phyloP scores from a whole-genome alignment of 2,329 filamentous ascomycete genomes.

The Pseudogymnoascus sp. region DNA sequence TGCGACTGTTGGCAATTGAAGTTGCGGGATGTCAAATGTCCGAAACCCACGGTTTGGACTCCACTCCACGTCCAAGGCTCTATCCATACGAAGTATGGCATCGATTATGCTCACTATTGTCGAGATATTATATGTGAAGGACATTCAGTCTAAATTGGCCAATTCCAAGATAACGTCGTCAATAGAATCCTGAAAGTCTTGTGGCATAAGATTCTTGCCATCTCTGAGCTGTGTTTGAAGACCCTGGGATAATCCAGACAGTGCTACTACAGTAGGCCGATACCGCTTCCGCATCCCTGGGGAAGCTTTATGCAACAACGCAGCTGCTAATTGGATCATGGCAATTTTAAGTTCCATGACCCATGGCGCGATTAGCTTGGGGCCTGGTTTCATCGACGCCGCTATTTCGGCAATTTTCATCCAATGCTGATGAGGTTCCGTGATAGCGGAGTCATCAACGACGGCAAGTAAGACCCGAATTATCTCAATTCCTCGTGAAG shows the following conservation, averaged over 20 bases:
- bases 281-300: slow-evolving; percentile 42
- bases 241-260: slow-evolving; percentile 35
- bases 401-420: slow-evolving; percentile 45
- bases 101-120: too few relatives aligned
- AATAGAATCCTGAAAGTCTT: slow-evolving; percentile 35
- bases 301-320: slow-evolving; percentile 40
- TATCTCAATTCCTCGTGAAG: slow-evolving; percentile 45
- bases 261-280: slow-evolving; percentile 40
- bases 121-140: neutral
- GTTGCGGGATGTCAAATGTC: neutral
- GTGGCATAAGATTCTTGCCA: slow-evolving; percentile 22
- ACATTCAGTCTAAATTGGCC: slow-evolving; percentile 7
- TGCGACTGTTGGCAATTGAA: neutral
- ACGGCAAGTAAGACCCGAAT: slow-evolving; percentile 47
- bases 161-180: slow-evolving; percentile 34
- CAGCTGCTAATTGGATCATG: slow-evolving; percentile 46
- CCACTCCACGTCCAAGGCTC: neutral
- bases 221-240: slow-evolving; percentile 16
- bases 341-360: slow-evolving; percentile 42
- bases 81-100: neutral
- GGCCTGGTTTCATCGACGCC: slow-evolving; percentile 29
- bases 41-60: neutral
- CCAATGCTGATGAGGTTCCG: slow-evolving; percentile 43
- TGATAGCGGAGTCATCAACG: slow-evolving; percentile 38
- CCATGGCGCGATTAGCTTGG: slow-evolving; percentile 14